Conservation (phyloP, 139 green algal genomes). For the Auxenochlorella pyrenoidosa region DNA sequence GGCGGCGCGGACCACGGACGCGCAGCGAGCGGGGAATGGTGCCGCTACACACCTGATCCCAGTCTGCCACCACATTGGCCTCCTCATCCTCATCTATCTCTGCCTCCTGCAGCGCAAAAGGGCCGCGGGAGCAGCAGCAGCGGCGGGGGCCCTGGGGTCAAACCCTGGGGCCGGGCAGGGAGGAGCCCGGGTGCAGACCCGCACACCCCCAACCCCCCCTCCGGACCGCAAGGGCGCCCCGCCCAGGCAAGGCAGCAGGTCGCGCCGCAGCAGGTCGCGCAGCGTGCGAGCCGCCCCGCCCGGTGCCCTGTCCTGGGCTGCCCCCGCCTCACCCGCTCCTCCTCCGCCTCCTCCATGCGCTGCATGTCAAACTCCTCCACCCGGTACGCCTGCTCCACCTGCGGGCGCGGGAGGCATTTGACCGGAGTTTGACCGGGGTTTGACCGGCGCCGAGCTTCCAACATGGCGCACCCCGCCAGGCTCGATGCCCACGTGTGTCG, state of each 20-base stretch:
- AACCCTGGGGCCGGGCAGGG: no score
- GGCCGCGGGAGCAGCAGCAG: not conserved
- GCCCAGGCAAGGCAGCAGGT: no score
- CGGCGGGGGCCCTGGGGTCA: no score
- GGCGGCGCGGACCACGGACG: no score
- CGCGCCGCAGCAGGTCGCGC: not conserved
- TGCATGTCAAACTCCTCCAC: slow-evolving; percentile 53
- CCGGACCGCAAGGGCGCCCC: no score
- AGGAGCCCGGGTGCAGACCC: no score
- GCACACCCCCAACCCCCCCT: no score
- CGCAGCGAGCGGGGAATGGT: no score
- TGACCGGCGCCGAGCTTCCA: no score
- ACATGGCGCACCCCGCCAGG: no score
- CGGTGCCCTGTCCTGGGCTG: not conserved
- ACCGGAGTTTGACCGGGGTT: no score
- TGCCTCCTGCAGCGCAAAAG: slow-evolving; percentile 40
- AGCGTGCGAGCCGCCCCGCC: not conserved
- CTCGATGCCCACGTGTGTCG: no score
- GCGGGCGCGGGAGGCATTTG: not conserved
- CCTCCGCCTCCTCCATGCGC: slow-evolving; percentile 61
- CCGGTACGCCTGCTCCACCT: slow-evolving; percentile 58
- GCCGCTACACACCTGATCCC: slow-evolving; percentile 76
- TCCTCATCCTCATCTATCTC: slow-evolving; percentile 67
- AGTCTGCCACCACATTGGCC: slow-evolving; percentile 62
- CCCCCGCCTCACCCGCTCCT: slow-evolving; percentile 48